Base-by-base conservation (phyloP, 441 rosid species). In the Macaranga tanarius region DNA sequence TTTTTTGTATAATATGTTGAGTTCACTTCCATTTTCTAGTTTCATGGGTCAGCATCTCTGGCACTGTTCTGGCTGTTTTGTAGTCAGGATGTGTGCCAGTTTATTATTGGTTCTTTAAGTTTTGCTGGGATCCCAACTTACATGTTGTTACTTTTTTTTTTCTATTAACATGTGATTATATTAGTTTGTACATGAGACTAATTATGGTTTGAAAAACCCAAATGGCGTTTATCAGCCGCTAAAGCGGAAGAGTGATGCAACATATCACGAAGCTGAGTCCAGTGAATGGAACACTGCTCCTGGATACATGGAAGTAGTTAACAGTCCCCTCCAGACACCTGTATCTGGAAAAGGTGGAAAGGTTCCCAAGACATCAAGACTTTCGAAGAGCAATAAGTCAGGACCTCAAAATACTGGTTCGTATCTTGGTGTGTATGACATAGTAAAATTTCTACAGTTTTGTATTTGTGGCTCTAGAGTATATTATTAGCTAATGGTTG, bases 291-390 rank as follows among this genome's bases (percentile, higher is more conserved):
- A 76, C 65, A 62, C 83, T 19, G 84, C 82, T 78, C 79, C 84
- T 71, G 90, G 85, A 16, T 82, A 61, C 68, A 69, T 80, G 48
- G 93, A 91, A 64, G 80, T 77, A 38, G 80, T 80, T 44, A 81
- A 67, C 77, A 82, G 88, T 62, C 77, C 88, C 73, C 77, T 87
- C 69, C 97, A 86, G 83, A 95, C 97, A 70, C 95, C 99, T 61
- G 82, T 84, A 67, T 82, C 96, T 62, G 91, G 87, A 45, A 92
- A 91, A 77, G 89, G 88, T 20, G 92, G 87, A 67, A 95, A 91
- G 84, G 83, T 84, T 65, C 86, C 84, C 22, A 91, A 89, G 68
- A 67, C 84, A 52, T 86, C 92, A 54, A 90, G 93, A 86, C 79
- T 81, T 28, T 72, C 76, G 9, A 91, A 88, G 84, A 80, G 81